These are phyloP conservation scores for Phytophthora multivora DNA, from an alignment of 352 stramenopile genomes.

Conservation along the genomic window DNA sequence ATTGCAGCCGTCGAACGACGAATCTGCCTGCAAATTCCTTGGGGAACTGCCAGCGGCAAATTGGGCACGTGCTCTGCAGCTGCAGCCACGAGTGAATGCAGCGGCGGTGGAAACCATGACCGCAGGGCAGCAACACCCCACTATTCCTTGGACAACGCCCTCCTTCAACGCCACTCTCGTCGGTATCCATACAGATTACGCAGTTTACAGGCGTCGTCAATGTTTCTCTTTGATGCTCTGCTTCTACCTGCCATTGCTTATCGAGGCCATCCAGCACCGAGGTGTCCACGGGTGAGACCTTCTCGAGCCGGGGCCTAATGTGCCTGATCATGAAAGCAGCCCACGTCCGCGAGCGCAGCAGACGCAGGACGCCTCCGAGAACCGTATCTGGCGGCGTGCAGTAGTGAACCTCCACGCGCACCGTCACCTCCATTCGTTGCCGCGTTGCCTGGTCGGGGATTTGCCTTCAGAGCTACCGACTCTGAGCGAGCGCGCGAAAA, in stretches of 20 bases:
- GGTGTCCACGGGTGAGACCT: conserved; percentile 46
- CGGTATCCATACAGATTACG: conserved; percentile 88
- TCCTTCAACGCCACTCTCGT: conserved; percentile 24
- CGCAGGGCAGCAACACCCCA: conserved; percentile 75
- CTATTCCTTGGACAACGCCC: neutral
- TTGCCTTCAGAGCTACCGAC: conserved; percentile 15
- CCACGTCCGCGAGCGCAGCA: conserved; percentile 63
- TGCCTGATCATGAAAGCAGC: conserved; percentile 66
- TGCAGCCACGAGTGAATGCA: conserved; percentile 91
- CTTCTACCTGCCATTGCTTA: conserved; percentile 14
- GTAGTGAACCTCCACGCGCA: conserved; percentile 68
- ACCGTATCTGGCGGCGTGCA: conserved; percentile 46
- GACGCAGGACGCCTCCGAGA: conserved; percentile 55
- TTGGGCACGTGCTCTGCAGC: conserved; percentile 88
- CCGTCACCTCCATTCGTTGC: conserved; percentile 48
- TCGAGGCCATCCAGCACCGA: conserved; percentile 40
- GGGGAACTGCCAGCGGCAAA: conserved; percentile 90
- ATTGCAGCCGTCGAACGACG: conserved; percentile 49
- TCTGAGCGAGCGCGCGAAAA: conserved; percentile 17
- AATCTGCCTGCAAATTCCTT: conserved; percentile 65
- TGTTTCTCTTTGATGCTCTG: conserved; percentile 6
- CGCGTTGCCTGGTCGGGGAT: conserved; percentile 31
- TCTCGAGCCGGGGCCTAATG: conserved; percentile 60
- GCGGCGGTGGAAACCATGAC: conserved; percentile 90
- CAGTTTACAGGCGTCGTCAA: conserved; percentile 46